Conservation (phyloP, 2,329 filamentous ascomycete genomes). For the Sordariomycetes sp. region DNA sequence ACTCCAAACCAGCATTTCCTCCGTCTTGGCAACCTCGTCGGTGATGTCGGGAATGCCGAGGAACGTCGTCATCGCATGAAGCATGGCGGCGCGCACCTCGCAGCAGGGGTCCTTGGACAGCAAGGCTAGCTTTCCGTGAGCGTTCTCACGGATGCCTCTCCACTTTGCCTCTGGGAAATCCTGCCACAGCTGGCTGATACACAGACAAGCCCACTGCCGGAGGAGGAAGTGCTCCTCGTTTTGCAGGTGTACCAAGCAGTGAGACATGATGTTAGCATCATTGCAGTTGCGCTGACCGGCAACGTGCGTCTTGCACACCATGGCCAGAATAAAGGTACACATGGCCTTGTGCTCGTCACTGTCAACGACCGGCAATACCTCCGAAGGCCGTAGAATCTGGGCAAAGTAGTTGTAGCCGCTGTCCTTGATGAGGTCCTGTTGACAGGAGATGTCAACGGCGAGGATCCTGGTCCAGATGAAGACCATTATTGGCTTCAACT, state of each 20-base stretch:
- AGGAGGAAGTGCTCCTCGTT: conserved; percentile 81
- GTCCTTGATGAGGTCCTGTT: conserved; percentile 88
- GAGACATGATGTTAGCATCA: conserved; percentile 78
- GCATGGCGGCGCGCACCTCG: conserved; percentile 85
- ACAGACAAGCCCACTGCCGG: conserved; percentile 90
- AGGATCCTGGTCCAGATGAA: conserved; percentile 98
- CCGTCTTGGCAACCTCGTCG: conserved; percentile 78
- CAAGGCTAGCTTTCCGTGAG: conserved; percentile 67
- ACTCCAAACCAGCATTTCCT: conserved; percentile 81
- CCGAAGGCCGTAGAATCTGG: conserved; percentile 73
- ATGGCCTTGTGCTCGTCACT: conserved; percentile 93
- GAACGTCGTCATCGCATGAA: conserved; percentile 89
- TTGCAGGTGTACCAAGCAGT: conserved; percentile 69
- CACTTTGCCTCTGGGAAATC: conserved; percentile 89
- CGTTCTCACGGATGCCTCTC: conserved; percentile 81
- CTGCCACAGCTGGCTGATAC: conserved; percentile 88
- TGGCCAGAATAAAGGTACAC: conserved; percentile 95
- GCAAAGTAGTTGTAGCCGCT: conserved; percentile 97
- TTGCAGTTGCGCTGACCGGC: conserved; percentile 88
- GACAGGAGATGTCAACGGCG: conserved; percentile 87
- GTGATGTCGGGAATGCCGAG: conserved; percentile 87
- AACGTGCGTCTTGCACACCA: conserved; percentile 91
- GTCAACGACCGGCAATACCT: conserved; percentile 74
- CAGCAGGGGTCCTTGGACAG: conserved; percentile 77
- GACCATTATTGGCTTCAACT: conserved; percentile 96